Base-by-base conservation (phyloP, 2,329 filamentous ascomycete species). In the Aureobasidium lini region DNA sequence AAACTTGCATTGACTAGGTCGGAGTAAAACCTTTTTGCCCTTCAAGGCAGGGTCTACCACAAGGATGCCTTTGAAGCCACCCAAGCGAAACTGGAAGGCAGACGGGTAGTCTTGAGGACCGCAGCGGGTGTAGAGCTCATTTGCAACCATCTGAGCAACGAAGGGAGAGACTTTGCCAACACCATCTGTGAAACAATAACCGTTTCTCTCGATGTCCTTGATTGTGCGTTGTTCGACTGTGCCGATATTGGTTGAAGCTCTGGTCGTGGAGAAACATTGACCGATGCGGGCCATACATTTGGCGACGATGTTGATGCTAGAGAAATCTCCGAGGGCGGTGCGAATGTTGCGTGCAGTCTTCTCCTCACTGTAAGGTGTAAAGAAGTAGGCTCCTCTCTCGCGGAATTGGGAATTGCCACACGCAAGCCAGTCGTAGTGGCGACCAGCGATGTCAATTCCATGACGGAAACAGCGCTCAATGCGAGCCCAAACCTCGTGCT, bases 321-420 rank as follows among this genome's bases (percentile, higher is more conserved):
- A 79, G 66, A 99, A 95, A 13, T 87, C 76, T 0, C 94, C 94
- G 87, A 97, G 95, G 84, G 88, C 92, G 34, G 78, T 72, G 4
- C 93, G 87, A 60, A 99, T 96, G 52, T 86, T 79, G 16, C 87
- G 81, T 57, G 90, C 90, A 0, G 84, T 84, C 28, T 34, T 48
- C 7, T 49, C 31, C 7, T 48, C 43, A 8, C 34, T 37, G 36
- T 40, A 49, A 0, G 88, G 82, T 4, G 89, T 87, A 71, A 97
- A 97, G 73, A 99, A 96, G 69, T 94, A 97, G 0, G 90, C 92
- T 0, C 92, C 89, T 65, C 93, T 86, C 68, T 97, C 92, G 54
- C 93, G 84, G 61, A 99, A 89, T 67, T 99, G 94, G 0, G 94
- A 96, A 71, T 94, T 97, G 0, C 94, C 93, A 74, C 92, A 96